A percentile compares a stretch with the other conserved stretches of the same genome.
Conservation (phyloP, 2,329 filamentous ascomycete genomes). For the Sporothrix sp. region DNA sequence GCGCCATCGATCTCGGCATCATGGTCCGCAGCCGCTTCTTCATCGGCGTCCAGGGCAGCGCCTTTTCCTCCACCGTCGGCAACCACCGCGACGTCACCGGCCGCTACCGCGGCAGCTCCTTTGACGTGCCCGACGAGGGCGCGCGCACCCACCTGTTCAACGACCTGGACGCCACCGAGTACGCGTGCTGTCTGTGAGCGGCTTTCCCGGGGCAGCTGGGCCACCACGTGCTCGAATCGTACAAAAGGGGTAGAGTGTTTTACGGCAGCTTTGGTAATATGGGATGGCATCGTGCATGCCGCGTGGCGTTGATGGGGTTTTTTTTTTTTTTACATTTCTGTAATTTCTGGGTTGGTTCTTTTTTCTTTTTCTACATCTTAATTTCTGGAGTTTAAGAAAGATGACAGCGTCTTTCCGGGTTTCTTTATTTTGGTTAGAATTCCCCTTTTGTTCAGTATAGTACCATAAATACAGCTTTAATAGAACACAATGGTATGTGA, state of each 20-base stretch:
- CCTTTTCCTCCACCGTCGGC: constrained; percentile 24
- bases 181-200: constrained; percentile 26
- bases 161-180: constrained; percentile 24
- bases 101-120: constrained; percentile 27
- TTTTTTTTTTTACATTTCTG: no score
- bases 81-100: constrained; percentile 27
- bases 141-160: constrained; percentile 27
- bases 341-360: not conserved
- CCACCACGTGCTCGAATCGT: no score
- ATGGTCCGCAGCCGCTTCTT: constrained; percentile 26
- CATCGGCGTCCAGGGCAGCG: constrained; percentile 26
- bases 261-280: not conserved
- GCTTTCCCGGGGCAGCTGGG: no score
- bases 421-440: not conserved
- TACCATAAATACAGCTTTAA: no score
- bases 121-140: constrained; percentile 22
- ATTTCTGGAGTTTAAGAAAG: no score
- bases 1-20: constrained; percentile 26
- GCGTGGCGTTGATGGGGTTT: no score
- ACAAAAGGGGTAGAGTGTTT: no score
- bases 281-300: no score
- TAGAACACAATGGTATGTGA: no score
- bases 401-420: no score
- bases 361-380: not conserved
- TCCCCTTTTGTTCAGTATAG: no score